phyloP scores from a whole-genome alignment of 352 stramenopile genomes.

The Globisporangium spinosum region DNA sequence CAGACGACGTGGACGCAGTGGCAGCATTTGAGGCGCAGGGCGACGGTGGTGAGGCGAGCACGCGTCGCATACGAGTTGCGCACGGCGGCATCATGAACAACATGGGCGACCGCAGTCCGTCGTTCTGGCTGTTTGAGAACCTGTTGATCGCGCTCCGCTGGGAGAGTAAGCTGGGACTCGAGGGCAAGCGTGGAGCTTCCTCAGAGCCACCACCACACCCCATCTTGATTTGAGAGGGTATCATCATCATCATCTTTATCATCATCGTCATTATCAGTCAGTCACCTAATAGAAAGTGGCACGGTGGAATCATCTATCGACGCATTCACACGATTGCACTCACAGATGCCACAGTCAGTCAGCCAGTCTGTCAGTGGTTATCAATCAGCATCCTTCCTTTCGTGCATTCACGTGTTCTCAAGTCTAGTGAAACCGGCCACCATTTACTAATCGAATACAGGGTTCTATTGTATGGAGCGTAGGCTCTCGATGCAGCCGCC shows the following conservation, averaged over 20 bases:
- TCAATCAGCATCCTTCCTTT: background rate
- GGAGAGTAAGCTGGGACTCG: constrained; percentile 45
- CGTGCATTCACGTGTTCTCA: background rate
- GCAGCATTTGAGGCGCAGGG: background rate
- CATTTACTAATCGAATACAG: too few relatives aligned
- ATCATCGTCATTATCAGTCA: background rate
- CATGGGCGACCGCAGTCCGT: constrained; percentile 51
- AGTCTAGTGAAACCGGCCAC: too few relatives aligned
- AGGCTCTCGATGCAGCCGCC: too few relatives aligned
- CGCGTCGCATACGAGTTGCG: constrained; percentile 23
- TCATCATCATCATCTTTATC: background rate
- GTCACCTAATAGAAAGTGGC: constrained; percentile 1
- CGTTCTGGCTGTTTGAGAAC: constrained; percentile 57
- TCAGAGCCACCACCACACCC: background rate
- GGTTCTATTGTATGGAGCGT: too few relatives aligned
- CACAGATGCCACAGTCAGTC: background rate
- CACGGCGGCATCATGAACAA: constrained; percentile 59
- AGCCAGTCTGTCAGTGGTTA: background rate
- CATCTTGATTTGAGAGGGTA: background rate
- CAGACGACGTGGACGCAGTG: background rate
- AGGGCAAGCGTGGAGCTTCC: background rate
- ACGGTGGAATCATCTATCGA: background rate
- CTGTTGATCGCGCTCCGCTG: constrained; percentile 47
- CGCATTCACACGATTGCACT: background rate
- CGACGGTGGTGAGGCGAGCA: constrained; percentile 22